Evolutionary conservation across 2,329 filamentous ascomycete genomes (phyloP).

Genomic region (Phialemonium atrogriseum): DNA sequence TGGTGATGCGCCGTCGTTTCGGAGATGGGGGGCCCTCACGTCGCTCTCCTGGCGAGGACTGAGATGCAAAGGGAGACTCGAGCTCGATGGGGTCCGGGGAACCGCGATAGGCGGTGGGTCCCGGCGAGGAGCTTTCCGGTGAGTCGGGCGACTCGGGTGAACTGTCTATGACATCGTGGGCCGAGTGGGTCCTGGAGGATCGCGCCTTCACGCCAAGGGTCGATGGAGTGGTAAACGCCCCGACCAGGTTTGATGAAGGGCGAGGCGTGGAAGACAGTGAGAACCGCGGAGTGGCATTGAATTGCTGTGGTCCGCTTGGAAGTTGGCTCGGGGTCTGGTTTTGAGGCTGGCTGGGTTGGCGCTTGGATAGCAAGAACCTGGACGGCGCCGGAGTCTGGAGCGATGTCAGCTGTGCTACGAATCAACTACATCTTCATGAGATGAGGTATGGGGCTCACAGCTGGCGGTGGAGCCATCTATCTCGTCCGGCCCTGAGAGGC

Average conservation of each 20-base stretch:
- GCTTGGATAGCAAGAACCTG: conserved; percentile 17
- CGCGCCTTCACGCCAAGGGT: conserved; percentile 1
- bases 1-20: conserved; percentile 29
- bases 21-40: conserved; percentile 11
- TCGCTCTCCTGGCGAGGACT: conserved; percentile 3
- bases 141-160: conserved; percentile 10
- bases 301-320: conserved; percentile 10
- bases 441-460: conserved; percentile 5
- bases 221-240: conserved; percentile 8
- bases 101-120: conserved; percentile 1
- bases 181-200: conserved; percentile 8
- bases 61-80: conserved; percentile 13
- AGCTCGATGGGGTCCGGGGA: conserved; percentile 15
- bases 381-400: conserved; percentile 17
- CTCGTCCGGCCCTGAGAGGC: too few species aligned
- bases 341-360: conserved; percentile 10
- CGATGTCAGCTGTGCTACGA: neutral
- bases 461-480: conserved; percentile 10
- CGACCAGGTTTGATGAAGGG: conserved; percentile 9
- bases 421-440: neutral
- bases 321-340: conserved; percentile 4
- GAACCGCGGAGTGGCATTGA: conserved; percentile 18
- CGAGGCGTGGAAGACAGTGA: conserved; percentile 9
- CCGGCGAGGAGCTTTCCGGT: too few species aligned
- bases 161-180: conserved; percentile 17